Base-by-base conservation (phyloP, 1,284 basidiomycete genomes). In the Pseudomicrostroma phylloplanum region DNA sequence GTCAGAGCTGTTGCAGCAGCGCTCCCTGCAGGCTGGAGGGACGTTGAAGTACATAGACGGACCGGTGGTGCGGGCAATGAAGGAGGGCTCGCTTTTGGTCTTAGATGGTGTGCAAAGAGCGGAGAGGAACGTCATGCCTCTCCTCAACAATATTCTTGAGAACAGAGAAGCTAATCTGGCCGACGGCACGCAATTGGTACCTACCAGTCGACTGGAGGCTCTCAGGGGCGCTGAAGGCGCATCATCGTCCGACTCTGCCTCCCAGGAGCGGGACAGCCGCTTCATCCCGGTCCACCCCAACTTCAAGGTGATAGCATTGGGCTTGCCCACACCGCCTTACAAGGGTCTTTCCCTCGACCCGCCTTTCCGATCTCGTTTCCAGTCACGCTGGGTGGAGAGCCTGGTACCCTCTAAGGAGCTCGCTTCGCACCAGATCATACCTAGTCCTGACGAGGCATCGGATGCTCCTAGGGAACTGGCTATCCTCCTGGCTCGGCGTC, bases 341-440 rank as follows among this genome's bases (percentile, higher is more conserved):
- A 73, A 73, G 19, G 80, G 80, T 19, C 70, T 77, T 41, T 76
- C 80, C 0, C 66, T 80, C 57, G 80, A 81, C 51, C 80, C 80
- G 0, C 80, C 80, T n/a, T 81, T 81, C 71, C 73, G 80, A 25
- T 79, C 77, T 0, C 73, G 80, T 13, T 81, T 80, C 64, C 80
- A 81, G 63, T 74, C 71, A 12, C 62, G 77, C 11, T 79, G 77
- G 77, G 71, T 78, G 42, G 76, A 79, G 51, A 75, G 77, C 12
- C 64, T 68, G 0, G 72, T 78, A 2, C 40, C 55, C 13, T 58
- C 56, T 19, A 56, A 48, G 17, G 46, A 23, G n/a, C 23, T 48
- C n/a, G n/a, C 46, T n/a, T 23, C 17, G 4, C 23, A 48, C 46
- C 17, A 48, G 12, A 23, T 48, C 46, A n/a, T n/a, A 23, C 46